These are phyloP conservation scores for Trametes gibbosa DNA, from an alignment of 768 basidiomycete genomes.

Conservation along the genomic window DNA sequence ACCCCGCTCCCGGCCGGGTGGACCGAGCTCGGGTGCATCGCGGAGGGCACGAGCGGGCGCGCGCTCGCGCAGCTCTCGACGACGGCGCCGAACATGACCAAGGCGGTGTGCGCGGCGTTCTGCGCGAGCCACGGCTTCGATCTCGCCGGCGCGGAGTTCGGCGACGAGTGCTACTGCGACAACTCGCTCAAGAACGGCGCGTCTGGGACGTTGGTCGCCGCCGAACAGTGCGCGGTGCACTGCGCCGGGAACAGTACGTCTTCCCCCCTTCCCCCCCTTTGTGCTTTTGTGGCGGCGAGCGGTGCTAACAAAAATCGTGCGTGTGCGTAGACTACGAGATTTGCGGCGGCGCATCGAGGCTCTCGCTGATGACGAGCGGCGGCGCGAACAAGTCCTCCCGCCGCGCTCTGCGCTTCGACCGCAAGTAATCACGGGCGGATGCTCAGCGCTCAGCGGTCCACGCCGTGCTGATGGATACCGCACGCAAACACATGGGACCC, in stretches of 20 bases:
- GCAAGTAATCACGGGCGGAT: neutral
- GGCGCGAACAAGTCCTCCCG: neutral
- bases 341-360: slow-evolving; percentile 4
- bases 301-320: neutral
- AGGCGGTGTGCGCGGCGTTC: slow-evolving; percentile 23
- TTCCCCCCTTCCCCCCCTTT: neutral
- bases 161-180: slow-evolving; percentile 28
- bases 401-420: neutral
- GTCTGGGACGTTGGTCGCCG: slow-evolving; percentile 9
- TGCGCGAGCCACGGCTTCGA: slow-evolving; percentile 25
- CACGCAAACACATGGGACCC: no score
- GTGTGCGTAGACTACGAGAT: slow-evolving; percentile 6
- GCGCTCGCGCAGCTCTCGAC: slow-evolving; percentile 22
- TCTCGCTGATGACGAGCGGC: neutral
- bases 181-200: slow-evolving; percentile 25
- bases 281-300: neutral
- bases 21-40: slow-evolving; percentile 24
- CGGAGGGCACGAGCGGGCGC: slow-evolving; percentile 26
- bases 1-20: slow-evolving; percentile 19
- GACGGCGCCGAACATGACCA: slow-evolving; percentile 22
- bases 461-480: no score
- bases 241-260: slow-evolving; percentile 26
- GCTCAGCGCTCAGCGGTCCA: neutral
- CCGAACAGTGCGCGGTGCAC: slow-evolving; percentile 18
- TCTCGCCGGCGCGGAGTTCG: slow-evolving; percentile 29